Evolutionary conservation across 1,284 basidiomycete genomes (phyloP).

Genomic region (Volvariella surrecta): DNA sequence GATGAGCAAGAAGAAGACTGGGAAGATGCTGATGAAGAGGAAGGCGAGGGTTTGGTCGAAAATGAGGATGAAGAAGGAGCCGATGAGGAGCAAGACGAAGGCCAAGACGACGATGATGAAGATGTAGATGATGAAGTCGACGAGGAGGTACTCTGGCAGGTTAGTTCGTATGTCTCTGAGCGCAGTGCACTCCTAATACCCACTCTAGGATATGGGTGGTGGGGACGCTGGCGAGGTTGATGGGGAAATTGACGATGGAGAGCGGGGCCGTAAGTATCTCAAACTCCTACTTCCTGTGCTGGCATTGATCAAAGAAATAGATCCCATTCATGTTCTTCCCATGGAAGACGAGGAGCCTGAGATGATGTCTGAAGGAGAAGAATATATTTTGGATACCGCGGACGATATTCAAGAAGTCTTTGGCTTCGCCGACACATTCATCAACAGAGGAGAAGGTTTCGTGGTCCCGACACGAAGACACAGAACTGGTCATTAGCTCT

Average conservation of each 20-base stretch:
- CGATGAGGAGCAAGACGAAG: slow-evolving; percentile 51
- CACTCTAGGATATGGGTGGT: slow-evolving; percentile 46
- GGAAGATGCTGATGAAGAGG: slow-evolving; percentile 60
- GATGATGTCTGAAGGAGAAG: slow-evolving; percentile 65
- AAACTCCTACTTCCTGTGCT: neutral
- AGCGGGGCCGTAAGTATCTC: slow-evolving; percentile 20
- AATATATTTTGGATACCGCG: slow-evolving; percentile 32
- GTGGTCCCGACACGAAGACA: slow-evolving; percentile 49
- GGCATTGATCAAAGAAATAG: slow-evolving; percentile 17
- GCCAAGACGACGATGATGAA: slow-evolving; percentile 43
- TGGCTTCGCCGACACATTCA: slow-evolving; percentile 40
- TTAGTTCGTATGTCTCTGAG: slow-evolving; percentile 21
- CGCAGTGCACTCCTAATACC: slow-evolving; percentile 7
- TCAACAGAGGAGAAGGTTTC: slow-evolving; percentile 39
- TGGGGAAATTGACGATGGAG: slow-evolving; percentile 49
- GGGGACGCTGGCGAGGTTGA: slow-evolving; percentile 35
- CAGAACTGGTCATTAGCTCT: slow-evolving; percentile 37
- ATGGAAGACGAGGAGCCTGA: slow-evolving; percentile 55
- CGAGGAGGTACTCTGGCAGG: slow-evolving; percentile 68
- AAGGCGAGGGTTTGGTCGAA: slow-evolving; percentile 46
- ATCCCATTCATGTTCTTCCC: slow-evolving; percentile 47
- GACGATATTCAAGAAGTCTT: slow-evolving; percentile 37
- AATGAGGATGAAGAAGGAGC: slow-evolving; percentile 36
- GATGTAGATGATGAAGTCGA: slow-evolving; percentile 29
- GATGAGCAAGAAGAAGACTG: slow-evolving; percentile 59